Conservation (phyloP, 23 red algal species). For the Gracilariopsis chorda region DNA sequence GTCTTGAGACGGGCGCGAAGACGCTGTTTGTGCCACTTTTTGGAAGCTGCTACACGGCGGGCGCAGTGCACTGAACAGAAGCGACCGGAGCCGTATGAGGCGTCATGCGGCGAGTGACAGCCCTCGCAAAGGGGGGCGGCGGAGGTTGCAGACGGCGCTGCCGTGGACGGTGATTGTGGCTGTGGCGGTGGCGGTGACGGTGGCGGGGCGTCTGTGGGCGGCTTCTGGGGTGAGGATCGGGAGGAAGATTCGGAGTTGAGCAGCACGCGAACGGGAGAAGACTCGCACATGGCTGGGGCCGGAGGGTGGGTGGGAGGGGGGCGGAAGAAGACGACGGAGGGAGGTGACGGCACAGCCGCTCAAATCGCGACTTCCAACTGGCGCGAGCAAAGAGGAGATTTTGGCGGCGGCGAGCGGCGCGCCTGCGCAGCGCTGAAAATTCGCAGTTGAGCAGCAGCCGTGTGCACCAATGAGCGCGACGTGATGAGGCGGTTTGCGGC, state of each 20-base stretch:
- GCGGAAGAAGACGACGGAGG: not conserved
- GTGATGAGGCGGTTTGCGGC: too few relatives aligned
- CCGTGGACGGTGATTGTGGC: not conserved
- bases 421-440: not conserved
- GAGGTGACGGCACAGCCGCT: too few relatives aligned
- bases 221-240: not conserved
- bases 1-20: not conserved
- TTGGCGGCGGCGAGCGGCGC: slow-evolving; percentile 2
- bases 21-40: slow-evolving; percentile 66
- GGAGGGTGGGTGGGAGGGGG: not conserved
- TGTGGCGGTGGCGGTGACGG: not conserved
- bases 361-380: too few relatives aligned
- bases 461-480: too few relatives aligned
- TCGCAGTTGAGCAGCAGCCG: too few relatives aligned
- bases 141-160: not conserved
- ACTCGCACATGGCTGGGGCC: not conserved
- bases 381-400: not conserved
- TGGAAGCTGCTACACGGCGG: slow-evolving; percentile 19
- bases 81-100: slow-evolving; percentile 47
- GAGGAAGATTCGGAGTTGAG: not conserved
- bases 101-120: slow-evolving; percentile 52
- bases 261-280: not conserved
- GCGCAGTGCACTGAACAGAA: slow-evolving; percentile 69
- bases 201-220: not conserved
- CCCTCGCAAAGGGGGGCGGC: slow-evolving; percentile 26